Base-by-base conservation (phyloP, 2,329 filamentous ascomycete species). In the Penicillium hesseltinei region DNA sequence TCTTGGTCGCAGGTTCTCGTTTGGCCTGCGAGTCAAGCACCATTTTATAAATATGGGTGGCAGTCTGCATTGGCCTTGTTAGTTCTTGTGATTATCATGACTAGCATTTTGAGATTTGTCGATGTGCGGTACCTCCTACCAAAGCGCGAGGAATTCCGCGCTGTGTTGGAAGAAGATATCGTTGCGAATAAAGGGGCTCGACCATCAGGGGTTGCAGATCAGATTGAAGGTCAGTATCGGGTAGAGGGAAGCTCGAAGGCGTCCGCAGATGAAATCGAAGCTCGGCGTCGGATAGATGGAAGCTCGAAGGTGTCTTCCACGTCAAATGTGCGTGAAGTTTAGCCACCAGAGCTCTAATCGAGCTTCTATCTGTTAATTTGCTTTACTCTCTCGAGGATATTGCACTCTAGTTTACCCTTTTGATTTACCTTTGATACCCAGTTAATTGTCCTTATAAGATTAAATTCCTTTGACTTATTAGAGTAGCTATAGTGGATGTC, bases 1-100 rank as follows among this genome's bases (percentile, higher is more conserved):
- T 78, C 80, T 0, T 82, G 80, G 80, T 79, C 77, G 7, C 80
- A 82, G 54, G 78, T 82, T 2, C 70, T 82, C 2, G 76, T 81
- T 2, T 82, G 81, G 81, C 81, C 81, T 4, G 80, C 81, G 1
- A 73, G 71, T 1, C 76, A 82, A 58, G 81, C 80, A 2, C 81
- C 80, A 0, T 79, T 77, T 48, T 82, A 78, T 73, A 68, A 64
- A 51, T 78, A 79, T 49, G 80, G 78, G 9, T 82, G 79, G 80
- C 78, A 81, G 63, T 77, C 77, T 17, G 75, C 77, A 1, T 68
- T 79, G 47, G 78, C 75, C 1, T 65, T 81, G 2, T 75, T 77
- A 68, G 63, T 78, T 0, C 65, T 81, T 0, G 78, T 81, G 4
- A 75, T 78, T n/a, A 62, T 71, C 17, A 78, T 81, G 75, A 77